These are phyloP conservation scores for Porcisia deanei DNA, from an alignment of 208 protist genomes.

Conservation along the genomic window DNA sequence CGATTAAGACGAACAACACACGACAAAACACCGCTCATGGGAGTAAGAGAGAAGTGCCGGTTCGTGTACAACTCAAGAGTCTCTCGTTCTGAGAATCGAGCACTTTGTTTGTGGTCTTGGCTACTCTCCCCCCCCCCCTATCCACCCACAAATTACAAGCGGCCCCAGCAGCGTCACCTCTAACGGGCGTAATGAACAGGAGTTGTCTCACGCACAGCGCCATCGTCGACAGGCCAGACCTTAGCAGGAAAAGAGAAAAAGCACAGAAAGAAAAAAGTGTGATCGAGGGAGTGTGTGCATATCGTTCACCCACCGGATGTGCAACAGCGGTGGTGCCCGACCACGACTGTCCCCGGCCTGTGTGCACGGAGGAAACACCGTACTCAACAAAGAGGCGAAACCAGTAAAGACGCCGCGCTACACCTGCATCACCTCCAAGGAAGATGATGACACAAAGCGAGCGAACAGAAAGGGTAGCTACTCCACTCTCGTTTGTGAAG, in stretches of 20 bases:
- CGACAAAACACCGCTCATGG: not conserved
- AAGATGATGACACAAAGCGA: not conserved
- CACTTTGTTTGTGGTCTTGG: no score
- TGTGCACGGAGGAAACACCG: not conserved
- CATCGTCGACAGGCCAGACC: not conserved
- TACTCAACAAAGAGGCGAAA: not conserved
- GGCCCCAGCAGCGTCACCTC: not conserved
- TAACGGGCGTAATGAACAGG: not conserved
- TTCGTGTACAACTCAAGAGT: no score
- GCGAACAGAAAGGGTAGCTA: not conserved
- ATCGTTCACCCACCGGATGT: not conserved
- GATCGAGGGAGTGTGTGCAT: not conserved
- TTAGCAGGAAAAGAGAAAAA: not conserved
- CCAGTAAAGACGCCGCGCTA: not conserved
- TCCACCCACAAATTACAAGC: not conserved
- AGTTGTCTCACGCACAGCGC: not conserved
- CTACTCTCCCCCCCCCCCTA: not conserved
- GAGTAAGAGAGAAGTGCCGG: not conserved
- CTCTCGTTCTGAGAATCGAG: no score
- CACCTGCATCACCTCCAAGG: not conserved
- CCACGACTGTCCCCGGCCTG: not conserved
- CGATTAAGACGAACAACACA: not conserved
- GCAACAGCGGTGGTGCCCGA: not conserved
- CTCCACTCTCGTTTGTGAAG: not conserved
- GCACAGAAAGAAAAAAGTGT: not conserved